These are phyloP conservation scores for Kandelia obovata DNA, from an alignment of 345 rosid genomes.

Conservation along the genomic window DNA sequence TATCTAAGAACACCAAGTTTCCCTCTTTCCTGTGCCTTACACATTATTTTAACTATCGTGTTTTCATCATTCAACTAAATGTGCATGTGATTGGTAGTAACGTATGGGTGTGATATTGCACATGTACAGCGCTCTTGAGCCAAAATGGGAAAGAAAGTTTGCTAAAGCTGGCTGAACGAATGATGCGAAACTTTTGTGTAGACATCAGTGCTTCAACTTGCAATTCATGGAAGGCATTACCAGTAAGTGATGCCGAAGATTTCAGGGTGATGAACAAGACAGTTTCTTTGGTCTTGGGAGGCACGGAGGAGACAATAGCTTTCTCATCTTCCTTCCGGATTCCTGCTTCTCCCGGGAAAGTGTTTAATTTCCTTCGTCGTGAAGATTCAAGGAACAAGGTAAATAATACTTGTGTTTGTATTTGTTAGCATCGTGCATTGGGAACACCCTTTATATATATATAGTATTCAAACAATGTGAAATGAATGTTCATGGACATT, in stretches of 20 bases:
- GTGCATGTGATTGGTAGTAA: neutral
- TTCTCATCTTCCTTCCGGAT: constrained; percentile 37
- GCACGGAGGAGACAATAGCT: constrained; percentile 14
- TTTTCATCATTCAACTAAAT: neutral
- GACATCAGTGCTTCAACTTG: constrained; percentile 12
- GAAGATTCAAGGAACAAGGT: constrained; percentile 35
- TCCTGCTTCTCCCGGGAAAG: constrained; percentile 17
- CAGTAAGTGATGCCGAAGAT: constrained; percentile 21
- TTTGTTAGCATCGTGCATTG: neutral
- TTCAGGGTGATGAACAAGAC: constrained; percentile 23
- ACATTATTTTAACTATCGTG: too few relatives aligned
- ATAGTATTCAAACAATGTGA: too few relatives aligned
- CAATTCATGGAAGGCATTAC: constrained; percentile 36
- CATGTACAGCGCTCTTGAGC: constrained; percentile 6
- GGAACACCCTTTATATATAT: neutral
- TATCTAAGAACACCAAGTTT: neutral
- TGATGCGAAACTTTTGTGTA: constrained; percentile 34
- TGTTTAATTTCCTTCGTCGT: constrained; percentile 33
- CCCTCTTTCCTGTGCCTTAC: neutral
- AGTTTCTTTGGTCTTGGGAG: constrained; percentile 3
- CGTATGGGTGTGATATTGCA: neutral
- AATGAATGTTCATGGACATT: neutral
- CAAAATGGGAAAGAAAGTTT: constrained; percentile 30
- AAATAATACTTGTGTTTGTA: neutral
- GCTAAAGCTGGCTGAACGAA: constrained; percentile 36